These are phyloP conservation scores for Lanzia echinophila DNA, from an alignment of 2,329 filamentous ascomycete genomes.

Conservation along the genomic window DNA sequence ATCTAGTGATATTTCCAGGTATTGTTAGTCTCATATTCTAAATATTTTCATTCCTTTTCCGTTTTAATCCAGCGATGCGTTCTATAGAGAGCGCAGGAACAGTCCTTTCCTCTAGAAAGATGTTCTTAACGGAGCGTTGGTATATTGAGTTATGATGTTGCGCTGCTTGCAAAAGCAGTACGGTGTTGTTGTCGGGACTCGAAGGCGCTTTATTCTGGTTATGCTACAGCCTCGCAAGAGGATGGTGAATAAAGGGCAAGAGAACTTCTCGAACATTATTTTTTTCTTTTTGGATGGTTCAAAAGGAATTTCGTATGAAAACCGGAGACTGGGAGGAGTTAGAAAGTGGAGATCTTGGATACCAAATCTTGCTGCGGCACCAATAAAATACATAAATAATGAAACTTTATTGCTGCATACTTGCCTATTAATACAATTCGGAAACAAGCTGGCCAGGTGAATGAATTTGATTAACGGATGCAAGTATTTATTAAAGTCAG, in stretches of 20 bases:
- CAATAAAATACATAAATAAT: no score
- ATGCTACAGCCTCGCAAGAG: conserved; percentile 28
- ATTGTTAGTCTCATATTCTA: background rate
- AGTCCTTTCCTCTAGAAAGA: conserved; percentile 57
- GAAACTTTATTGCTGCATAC: no score
- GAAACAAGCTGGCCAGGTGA: no score
- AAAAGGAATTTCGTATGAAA: no score
- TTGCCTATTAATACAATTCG: no score
- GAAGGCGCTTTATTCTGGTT: conserved; percentile 31
- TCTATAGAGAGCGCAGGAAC: conserved; percentile 67
- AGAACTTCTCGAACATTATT: conserved; percentile 29
- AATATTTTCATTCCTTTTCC: conserved; percentile 2
- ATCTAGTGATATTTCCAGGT: background rate
- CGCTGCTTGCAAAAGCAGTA: conserved; percentile 10
- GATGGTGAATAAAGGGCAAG: conserved; percentile 30
- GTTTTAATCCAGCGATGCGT: conserved; percentile 60
- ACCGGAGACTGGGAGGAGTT: no score
- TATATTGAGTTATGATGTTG: conserved; percentile 34
- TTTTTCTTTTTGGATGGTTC: no score
- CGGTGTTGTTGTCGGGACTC: conserved; percentile 23
- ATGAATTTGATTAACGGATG: no score
- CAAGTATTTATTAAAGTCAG: no score
- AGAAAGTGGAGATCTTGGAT: no score
- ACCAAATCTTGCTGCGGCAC: no score
- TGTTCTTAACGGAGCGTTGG: conserved; percentile 81